Evolutionary conservation across 257 asterid genomes (phyloP).

Genomic region (Nicotiana undulata): DNA sequence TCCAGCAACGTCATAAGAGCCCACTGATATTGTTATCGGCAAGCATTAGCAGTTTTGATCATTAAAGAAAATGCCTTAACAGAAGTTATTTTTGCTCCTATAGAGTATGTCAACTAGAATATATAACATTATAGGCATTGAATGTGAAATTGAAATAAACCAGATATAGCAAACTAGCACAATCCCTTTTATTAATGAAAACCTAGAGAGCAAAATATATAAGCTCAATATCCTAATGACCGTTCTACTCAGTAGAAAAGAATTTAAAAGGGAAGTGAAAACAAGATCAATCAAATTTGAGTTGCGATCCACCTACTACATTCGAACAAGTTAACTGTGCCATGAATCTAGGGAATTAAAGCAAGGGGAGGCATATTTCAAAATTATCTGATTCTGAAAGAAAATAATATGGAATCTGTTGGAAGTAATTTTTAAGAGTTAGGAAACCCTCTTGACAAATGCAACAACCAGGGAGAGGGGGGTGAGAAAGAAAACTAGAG

Average conservation of each 20-base stretch:
- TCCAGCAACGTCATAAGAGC: conserved; percentile 88
- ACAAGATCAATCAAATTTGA: background rate
- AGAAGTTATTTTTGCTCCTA: background rate
- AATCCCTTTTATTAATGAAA: background rate
- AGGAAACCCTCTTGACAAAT: background rate
- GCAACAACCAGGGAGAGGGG: conserved; percentile 6
- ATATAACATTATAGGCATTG: background rate
- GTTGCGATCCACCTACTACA: background rate
- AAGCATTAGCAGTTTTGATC: conserved; percentile 15
- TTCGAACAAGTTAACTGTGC: background rate
- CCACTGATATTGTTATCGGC: conserved; percentile 59
- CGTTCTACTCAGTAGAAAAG: background rate
- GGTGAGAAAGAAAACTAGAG: background rate
- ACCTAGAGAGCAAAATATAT: background rate
- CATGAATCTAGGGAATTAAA: background rate
- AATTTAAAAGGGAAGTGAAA: background rate
- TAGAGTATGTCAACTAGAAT: background rate
- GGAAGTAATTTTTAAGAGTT: conserved; percentile 7
- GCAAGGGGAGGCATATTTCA: background rate
- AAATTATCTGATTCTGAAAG: background rate
- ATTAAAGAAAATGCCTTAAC: conserved; percentile 9
- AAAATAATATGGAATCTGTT: background rate
- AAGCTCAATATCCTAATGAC: background rate
- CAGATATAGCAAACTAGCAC: background rate
- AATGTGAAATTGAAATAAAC: background rate